Evolutionary conservation across 2,329 filamentous ascomycete species (phyloP), one percentile per base, ranked within the genome.

Genomic region (Thielaviopsis punctulata): DNA sequence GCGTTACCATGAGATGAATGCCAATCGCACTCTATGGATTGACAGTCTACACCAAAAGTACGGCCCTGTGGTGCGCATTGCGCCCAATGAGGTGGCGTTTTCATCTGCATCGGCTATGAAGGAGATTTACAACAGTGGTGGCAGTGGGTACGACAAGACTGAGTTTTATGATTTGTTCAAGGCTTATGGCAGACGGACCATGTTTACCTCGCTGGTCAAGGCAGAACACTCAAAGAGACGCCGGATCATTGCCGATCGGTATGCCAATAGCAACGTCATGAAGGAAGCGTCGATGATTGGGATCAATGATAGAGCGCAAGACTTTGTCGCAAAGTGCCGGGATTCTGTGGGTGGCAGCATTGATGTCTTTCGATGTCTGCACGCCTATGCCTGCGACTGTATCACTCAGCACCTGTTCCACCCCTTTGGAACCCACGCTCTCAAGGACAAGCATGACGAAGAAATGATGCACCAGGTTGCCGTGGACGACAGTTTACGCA

Each of bases 391-490:
- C 1, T 77, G 83, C 51, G 81, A 85, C 60, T 82, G 80, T 58
- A 73, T 79, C 24, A 81, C 79, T 0, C 77, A 82, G 58, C 79
- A 83, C 57, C 69, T 85, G n/a, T 82, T 85, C 60, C 77, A 81
- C 52, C 79, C 80, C 0, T 70, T 77, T 53, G 80, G 80, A 1
- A 75, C 77, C 1, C 69, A 79, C 55, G 81, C 79, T 8, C 68
- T 84, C 1, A 67, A 72, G 25, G 65, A 70, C 18, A 58, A 65
- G 27, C 61, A 70, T n/a, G 78, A 84, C 52, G 73, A 78, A 56
- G 69, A 73, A 13, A 74, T 85, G 62, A 83, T 85, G 80, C 72
- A 77, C 52, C 77, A 85, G 59, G 70, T 84, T 2, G 77, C 80
- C 0, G 79, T 80, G 55, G 80, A 84, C 55, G 73, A 81, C 57